Percentiles rank a stretch among this genome's conserved stretches.
Evolutionary conservation across 2,329 filamentous ascomycete species (phyloP).

Genomic region (Graphilbum fragrans): DNA sequence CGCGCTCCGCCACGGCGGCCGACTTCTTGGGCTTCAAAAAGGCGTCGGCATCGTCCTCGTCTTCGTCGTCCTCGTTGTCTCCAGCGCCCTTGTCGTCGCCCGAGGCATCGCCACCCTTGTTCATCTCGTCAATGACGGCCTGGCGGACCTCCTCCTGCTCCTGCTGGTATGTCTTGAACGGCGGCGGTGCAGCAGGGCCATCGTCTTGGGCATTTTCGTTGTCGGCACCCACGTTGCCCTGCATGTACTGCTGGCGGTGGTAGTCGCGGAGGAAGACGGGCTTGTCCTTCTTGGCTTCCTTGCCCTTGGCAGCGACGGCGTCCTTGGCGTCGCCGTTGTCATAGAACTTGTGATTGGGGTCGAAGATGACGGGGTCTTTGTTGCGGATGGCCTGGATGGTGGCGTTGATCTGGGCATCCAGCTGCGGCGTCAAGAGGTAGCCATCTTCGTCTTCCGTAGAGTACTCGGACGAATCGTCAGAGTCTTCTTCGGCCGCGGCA

Average conservation of each 20-base stretch:
- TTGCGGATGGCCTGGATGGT: constrained; percentile 78
- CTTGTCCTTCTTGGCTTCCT: constrained; percentile 56
- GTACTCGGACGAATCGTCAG: constrained; percentile 45
- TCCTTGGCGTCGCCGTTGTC: constrained; percentile 39
- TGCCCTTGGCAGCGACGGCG: constrained; percentile 22
- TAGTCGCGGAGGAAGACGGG: constrained; percentile 81
- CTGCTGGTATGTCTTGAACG: constrained; percentile 51
- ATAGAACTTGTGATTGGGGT: constrained; percentile 65
- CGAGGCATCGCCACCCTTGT: constrained; percentile 27
- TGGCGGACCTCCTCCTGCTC: constrained; percentile 78
- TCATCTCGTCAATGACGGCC: constrained; percentile 68
- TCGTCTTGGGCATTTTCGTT: constrained; percentile 44
- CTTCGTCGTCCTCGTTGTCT: constrained; percentile 30
- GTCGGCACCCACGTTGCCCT: constrained; percentile 50
- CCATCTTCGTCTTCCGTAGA: constrained; percentile 87
- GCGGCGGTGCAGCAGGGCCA: not conserved
- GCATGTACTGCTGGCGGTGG: constrained; percentile 78
- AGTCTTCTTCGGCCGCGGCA: constrained; percentile 30
- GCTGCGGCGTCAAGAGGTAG: constrained; percentile 69
- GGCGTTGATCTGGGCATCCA: constrained; percentile 78
- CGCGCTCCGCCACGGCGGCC: constrained; percentile 9
- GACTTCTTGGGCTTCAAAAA: constrained; percentile 64
- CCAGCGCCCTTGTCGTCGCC: constrained; percentile 34
- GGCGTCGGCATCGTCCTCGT: constrained; percentile 55
- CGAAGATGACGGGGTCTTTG: constrained; percentile 88